Conservation (phyloP, 2,329 filamentous ascomycete genomes). For the Stemphylium lycopersici region DNA sequence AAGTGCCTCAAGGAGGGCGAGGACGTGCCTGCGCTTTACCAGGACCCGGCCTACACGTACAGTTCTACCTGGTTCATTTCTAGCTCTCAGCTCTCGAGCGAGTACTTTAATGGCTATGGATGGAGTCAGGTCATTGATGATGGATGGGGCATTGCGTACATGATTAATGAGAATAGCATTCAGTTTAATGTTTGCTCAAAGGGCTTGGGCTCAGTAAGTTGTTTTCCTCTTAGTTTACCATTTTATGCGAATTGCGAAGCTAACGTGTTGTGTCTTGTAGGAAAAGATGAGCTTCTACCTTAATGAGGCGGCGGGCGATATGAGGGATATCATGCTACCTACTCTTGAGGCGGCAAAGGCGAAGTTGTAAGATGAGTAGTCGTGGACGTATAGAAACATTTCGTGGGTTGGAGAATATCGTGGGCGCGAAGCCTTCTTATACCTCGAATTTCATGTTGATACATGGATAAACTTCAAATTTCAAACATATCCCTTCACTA, state of each 20-base stretch:
- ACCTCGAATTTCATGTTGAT: no score
- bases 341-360: constrained; percentile 81
- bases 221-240: not conserved
- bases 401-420: no score
- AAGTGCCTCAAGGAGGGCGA: constrained; percentile 82
- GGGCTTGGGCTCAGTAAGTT: constrained; percentile 72
- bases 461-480: no score
- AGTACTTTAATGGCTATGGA: constrained; percentile 99
- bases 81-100: constrained; percentile 86
- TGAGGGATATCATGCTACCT: constrained; percentile 83
- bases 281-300: constrained; percentile 95
- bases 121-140: constrained; percentile 98
- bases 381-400: no score
- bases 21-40: constrained; percentile 80
- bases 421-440: no score
- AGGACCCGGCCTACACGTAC: constrained; percentile 85
- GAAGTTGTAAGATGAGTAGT: constrained; percentile 69
- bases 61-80: constrained; percentile 88
- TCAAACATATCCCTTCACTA: no score
- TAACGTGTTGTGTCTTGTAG: constrained; percentile 27
- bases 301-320: constrained; percentile 88
- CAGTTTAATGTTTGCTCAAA: constrained; percentile 99
- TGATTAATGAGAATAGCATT: constrained; percentile 99
- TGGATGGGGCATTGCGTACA: constrained; percentile 97
- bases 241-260: not conserved